A percentile compares a stretch with the other conserved stretches of the same genome.
These are phyloP conservation scores for Salix caprea DNA, from an alignment of 345 rosid genomes.

Conservation along the genomic window DNA sequence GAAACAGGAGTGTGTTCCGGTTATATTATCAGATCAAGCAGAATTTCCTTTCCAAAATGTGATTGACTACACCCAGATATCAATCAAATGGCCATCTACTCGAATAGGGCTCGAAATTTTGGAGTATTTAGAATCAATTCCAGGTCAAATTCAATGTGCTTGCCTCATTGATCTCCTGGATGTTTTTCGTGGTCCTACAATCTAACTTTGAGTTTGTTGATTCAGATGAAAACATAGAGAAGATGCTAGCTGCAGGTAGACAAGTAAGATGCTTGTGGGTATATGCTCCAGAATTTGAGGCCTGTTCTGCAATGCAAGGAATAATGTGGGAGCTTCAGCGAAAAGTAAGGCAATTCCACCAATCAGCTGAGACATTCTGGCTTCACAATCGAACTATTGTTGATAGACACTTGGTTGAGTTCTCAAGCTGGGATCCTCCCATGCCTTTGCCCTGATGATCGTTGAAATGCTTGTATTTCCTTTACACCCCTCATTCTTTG, in stretches of 20 bases:
- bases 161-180: not conserved
- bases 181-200: not conserved
- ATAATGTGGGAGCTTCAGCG: slow-evolving; percentile 93
- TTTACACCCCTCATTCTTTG: not conserved
- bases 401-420: slow-evolving; percentile 60
- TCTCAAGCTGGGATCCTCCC: slow-evolving; percentile 74
- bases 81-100: slow-evolving; percentile 95
- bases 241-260: slow-evolving; percentile 67
- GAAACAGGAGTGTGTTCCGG: slow-evolving; percentile 91
- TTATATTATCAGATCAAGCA: slow-evolving; percentile 78
- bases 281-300: slow-evolving; percentile 58
- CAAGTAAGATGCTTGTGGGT: slow-evolving; percentile 74
- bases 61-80: slow-evolving; percentile 64
- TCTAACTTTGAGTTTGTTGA: not conserved
- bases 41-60: slow-evolving; percentile 95
- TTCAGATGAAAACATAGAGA: slow-evolving; percentile 59
- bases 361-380: slow-evolving; percentile 92
- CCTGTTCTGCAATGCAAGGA: slow-evolving; percentile 78
- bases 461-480: not conserved
- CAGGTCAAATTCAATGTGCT: slow-evolving; percentile 12
- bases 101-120: slow-evolving; percentile 69
- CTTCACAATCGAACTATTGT: slow-evolving; percentile 72
- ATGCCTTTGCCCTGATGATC: slow-evolving; percentile 58
- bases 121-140: slow-evolving; percentile 78
- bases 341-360: slow-evolving; percentile 86